These are phyloP conservation scores for Ogataea salicorniae DNA, from an alignment of 805 yeast genomes.

Conservation along the genomic window DNA sequence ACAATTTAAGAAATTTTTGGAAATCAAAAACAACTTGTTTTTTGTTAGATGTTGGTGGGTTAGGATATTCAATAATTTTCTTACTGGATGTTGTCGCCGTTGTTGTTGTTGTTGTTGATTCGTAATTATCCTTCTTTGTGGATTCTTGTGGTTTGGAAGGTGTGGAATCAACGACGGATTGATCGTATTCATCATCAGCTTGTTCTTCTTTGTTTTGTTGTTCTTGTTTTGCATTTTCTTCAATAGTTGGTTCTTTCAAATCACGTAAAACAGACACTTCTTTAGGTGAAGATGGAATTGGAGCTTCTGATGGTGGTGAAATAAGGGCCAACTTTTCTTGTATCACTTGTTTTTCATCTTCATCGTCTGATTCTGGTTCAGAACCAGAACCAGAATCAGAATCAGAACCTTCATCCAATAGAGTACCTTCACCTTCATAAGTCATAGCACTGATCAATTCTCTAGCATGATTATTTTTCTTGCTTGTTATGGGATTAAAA, in stretches of 20 bases:
- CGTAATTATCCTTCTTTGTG: background rate
- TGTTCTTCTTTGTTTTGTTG: slow-evolving; percentile 1
- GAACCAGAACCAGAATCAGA: background rate
- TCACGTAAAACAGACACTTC: background rate
- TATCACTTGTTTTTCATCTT: background rate
- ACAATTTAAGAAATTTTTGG: slow-evolving; percentile 66
- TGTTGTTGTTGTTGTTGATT: background rate
- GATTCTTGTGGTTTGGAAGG: background rate
- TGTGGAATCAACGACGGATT: background rate
- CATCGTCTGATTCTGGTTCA: slow-evolving; percentile 3
- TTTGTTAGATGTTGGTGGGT: slow-evolving; percentile 26
- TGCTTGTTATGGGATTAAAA: background rate
- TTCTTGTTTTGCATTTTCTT: background rate
- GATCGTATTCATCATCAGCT: slow-evolving; percentile 1
- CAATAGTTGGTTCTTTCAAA: background rate
- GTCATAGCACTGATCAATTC: slow-evolving; percentile 21
- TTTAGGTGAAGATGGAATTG: too few relatives aligned
- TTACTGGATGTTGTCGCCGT: background rate
- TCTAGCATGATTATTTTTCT: slow-evolving; percentile 1
- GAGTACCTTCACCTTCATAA: slow-evolving; percentile 19
- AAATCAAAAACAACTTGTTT: slow-evolving; percentile 62
- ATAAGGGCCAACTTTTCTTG: background rate
- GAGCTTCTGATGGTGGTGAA: too few relatives aligned
- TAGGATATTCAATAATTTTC: slow-evolving; percentile 20
- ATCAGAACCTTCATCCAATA: slow-evolving; percentile 14